These are phyloP conservation scores for Sporothrix brunneoviolacea DNA, from an alignment of 2,329 filamentous ascomycete species.

Conservation along the genomic window DNA sequence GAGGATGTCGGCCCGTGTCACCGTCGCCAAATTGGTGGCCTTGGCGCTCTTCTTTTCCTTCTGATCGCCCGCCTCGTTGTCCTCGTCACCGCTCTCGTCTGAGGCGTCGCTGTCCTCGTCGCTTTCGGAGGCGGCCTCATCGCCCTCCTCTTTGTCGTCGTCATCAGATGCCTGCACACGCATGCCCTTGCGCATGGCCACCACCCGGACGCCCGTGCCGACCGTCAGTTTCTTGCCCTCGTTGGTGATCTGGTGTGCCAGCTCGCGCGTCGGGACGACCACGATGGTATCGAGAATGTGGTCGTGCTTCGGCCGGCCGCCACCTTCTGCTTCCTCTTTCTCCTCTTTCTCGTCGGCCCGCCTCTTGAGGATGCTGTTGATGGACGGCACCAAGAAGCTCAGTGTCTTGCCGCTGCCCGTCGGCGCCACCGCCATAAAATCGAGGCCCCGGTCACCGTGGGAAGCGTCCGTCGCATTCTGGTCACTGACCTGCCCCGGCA, in stretches of 20 bases:
- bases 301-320: constrained; percentile 27
- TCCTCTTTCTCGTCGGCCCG: constrained; percentile 41
- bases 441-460: constrained; percentile 41
- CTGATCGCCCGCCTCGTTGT: neutral
- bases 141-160: constrained; percentile 8
- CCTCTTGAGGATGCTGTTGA: constrained; percentile 64
- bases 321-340: constrained; percentile 19
- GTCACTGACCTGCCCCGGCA: too few species aligned
- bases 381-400: constrained; percentile 80
- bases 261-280: constrained; percentile 70
- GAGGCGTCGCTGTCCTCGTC: constrained; percentile 30
- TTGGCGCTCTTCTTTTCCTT: neutral
- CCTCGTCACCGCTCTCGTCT: constrained; percentile 19
- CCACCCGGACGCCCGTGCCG: constrained; percentile 71
- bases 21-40: constrained; percentile 24
- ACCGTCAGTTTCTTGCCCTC: constrained; percentile 71
- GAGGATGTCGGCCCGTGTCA: constrained; percentile 69
- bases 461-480: too few species aligned
- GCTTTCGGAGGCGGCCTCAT: constrained; percentile 29
- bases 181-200: constrained; percentile 83
- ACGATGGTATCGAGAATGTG: constrained; percentile 61
- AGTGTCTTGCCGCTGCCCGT: constrained; percentile 96
- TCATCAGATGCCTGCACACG: constrained; percentile 43
- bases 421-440: constrained; percentile 84
- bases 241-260: constrained; percentile 72